Conservation (phyloP, 805 yeast genomes). For the Metschnikowia arizonensis region DNA sequence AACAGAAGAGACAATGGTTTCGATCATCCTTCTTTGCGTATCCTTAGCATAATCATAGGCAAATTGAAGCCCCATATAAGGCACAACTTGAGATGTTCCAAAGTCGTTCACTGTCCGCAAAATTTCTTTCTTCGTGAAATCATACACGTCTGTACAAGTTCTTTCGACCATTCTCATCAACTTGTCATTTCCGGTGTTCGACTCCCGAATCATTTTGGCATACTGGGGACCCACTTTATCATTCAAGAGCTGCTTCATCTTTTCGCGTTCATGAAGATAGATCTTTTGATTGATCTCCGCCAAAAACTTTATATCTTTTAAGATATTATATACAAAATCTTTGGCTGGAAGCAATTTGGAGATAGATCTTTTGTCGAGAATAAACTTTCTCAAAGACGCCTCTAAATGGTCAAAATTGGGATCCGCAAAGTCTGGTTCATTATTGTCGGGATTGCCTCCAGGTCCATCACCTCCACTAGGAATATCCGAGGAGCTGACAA, state of each 20-base stretch:
- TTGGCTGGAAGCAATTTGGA: slow-evolving; percentile 92
- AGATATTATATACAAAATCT: slow-evolving; percentile 69
- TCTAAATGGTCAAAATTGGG: slow-evolving; percentile 83
- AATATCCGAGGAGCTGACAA: slow-evolving; percentile 64
- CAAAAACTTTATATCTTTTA: slow-evolving; percentile 59
- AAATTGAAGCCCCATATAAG: slow-evolving; percentile 59
- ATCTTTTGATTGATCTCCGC: slow-evolving; percentile 60
- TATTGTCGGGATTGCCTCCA: slow-evolving; percentile 26
- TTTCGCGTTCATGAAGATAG: slow-evolving; percentile 46
- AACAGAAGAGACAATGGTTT: slow-evolving; percentile 62
- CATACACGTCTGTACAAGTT: slow-evolving; percentile 54
- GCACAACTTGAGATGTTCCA: slow-evolving; percentile 49
- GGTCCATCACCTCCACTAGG: slow-evolving; percentile 36
- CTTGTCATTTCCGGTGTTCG: slow-evolving; percentile 51
- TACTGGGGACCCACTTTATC: slow-evolving; percentile 59
- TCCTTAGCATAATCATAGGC: slow-evolving; percentile 64
- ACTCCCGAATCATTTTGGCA: slow-evolving; percentile 48
- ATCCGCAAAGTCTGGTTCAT: slow-evolving; percentile 30
- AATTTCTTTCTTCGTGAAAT: slow-evolving; percentile 53
- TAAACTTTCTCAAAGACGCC: slow-evolving; percentile 77
- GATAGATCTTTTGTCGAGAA: slow-evolving; percentile 80
- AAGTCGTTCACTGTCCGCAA: slow-evolving; percentile 47
- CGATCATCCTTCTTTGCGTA: slow-evolving; percentile 66
- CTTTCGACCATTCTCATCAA: slow-evolving; percentile 63
- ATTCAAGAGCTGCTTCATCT: slow-evolving; percentile 45